Conservation (phyloP, 2,329 filamentous ascomycete species). For the Lecanicillium sp. region DNA sequence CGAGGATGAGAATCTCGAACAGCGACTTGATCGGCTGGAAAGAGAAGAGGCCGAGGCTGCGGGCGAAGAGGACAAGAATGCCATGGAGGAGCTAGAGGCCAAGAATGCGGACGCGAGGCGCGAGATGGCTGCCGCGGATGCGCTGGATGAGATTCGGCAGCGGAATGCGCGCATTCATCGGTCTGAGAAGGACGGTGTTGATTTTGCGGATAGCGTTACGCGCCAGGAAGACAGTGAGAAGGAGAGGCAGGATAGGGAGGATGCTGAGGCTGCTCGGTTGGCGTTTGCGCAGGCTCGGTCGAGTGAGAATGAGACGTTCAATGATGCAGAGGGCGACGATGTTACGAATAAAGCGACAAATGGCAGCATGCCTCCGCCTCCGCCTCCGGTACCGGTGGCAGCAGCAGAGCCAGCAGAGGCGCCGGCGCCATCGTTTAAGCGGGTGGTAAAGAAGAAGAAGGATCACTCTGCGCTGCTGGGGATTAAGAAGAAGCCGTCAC, state of each 20-base stretch:
- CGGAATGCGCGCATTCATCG: conserved; percentile 82
- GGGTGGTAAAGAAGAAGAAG: conserved; percentile 80
- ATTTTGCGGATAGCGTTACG: conserved; percentile 47
- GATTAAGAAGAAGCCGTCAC: conserved; percentile 73
- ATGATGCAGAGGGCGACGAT: conserved; percentile 37
- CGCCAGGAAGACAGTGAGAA: conserved; percentile 49
- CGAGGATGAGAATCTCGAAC: conserved; percentile 74
- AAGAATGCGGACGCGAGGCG: conserved; percentile 89
- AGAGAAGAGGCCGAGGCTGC: conserved; percentile 58
- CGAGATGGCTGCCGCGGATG: conserved; percentile 96
- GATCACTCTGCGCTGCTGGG: conserved; percentile 66
- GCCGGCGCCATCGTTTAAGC: conserved; percentile 61
- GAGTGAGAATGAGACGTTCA: conserved; percentile 35
- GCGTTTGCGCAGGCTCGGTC: conserved; percentile 64
- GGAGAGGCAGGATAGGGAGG: conserved; percentile 65
- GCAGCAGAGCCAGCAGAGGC: conserved; percentile 18
- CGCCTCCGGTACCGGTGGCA: too few relatives aligned
- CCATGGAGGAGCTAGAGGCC: conserved; percentile 90
- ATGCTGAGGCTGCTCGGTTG: conserved; percentile 68
- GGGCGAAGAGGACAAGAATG: conserved; percentile 66
- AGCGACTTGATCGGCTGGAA: conserved; percentile 78
- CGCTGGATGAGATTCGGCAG: conserved; percentile 86
- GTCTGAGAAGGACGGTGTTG: conserved; percentile 58
- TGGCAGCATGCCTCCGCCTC: too few relatives aligned
- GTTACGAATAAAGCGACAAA: conserved; percentile 2